Percentiles rank a stretch among this genome's conserved stretches.
Evolutionary conservation across 345 rosid genomes (phyloP).

Genomic region (Jatropha curcas): DNA sequence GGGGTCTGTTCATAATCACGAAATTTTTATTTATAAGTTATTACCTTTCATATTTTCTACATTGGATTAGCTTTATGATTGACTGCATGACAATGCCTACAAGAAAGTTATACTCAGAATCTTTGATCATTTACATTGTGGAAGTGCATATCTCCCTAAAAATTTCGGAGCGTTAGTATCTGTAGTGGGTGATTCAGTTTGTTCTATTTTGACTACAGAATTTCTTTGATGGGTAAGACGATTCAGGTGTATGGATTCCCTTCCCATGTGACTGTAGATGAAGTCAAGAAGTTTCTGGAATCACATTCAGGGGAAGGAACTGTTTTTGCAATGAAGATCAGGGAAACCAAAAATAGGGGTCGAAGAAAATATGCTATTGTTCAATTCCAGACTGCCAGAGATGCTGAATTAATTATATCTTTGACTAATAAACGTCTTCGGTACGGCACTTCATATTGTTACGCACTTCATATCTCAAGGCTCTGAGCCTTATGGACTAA

Average conservation of each 20-base stretch:
- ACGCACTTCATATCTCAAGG: slow-evolving; percentile 21
- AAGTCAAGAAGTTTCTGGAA: slow-evolving; percentile 25
- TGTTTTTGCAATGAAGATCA: slow-evolving; percentile 16
- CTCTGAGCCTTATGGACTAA: slow-evolving; percentile 1
- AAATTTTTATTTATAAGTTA: background rate
- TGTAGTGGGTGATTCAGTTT: slow-evolving; percentile 1
- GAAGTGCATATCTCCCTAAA: background rate
- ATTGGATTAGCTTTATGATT: background rate
- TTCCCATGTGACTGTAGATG: slow-evolving; percentile 6
- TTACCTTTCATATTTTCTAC: background rate
- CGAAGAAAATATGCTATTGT: slow-evolving; percentile 27
- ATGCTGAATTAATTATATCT: background rate
- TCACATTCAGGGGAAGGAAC: slow-evolving; percentile 11
- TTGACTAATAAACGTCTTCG: slow-evolving; percentile 13
- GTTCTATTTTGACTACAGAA: slow-evolving; percentile 7
- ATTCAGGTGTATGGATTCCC: slow-evolving; percentile 24
- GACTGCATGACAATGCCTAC: background rate
- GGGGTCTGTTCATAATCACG: background rate
- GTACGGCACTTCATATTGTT: slow-evolving; percentile 26
- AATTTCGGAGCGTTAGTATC: background rate
- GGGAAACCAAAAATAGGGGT: slow-evolving; percentile 9
- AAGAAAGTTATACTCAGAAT: background rate
- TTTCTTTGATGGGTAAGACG: slow-evolving; percentile 22
- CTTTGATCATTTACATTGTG: background rate
- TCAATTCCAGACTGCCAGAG: slow-evolving; percentile 25